Percentiles rank a stretch among this genome's conserved stretches.
These are phyloP conservation scores for Acrodontium crateriforme DNA, from an alignment of 2,329 filamentous ascomycete species.

Conservation along the genomic window DNA sequence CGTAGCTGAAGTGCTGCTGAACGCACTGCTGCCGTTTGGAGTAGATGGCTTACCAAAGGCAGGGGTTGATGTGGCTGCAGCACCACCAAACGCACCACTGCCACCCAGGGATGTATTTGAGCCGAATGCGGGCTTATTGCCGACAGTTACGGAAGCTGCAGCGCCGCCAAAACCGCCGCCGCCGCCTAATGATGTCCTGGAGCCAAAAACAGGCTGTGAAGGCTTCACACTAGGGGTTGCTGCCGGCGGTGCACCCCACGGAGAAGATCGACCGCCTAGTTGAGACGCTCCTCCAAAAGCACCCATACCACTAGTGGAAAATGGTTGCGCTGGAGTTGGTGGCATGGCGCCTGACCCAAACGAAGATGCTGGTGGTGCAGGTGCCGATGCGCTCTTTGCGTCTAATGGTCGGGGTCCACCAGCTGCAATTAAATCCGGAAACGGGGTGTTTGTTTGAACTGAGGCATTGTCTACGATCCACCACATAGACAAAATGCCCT, in stretches of 20 bases:
- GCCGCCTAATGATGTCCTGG: constrained; percentile 4
- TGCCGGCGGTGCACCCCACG: constrained; percentile 14
- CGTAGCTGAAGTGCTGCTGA: not conserved
- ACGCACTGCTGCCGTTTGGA: too few species aligned
- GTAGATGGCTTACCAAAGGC: constrained; percentile 14
- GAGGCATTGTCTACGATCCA: constrained; percentile 88
- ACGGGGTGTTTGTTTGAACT: constrained; percentile 58
- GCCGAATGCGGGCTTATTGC: too few species aligned
- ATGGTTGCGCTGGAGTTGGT: constrained; percentile 2
- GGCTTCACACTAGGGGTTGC: constrained; percentile 3
- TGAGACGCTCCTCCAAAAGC: constrained; percentile 12
- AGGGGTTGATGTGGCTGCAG: constrained; percentile 6
- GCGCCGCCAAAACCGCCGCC: constrained; percentile 11
- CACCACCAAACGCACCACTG: constrained; percentile 16
- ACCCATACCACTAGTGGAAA: not conserved
- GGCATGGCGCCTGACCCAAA: constrained; percentile 1
- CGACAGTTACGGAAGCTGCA: too few species aligned
- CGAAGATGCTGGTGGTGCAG: not conserved
- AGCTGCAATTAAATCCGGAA: constrained; percentile 50
- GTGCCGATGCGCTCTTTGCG: constrained; percentile 1
- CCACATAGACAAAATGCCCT: constrained; percentile 74
- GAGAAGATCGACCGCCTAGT: constrained; percentile 14
- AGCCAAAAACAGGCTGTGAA: constrained; percentile 10
- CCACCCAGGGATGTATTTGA: constrained; percentile 6
- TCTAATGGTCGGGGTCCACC: constrained; percentile 5